Evolutionary conservation across 83 land plant genomes (phyloP).

Genomic region (Picea engelmannii): DNA sequence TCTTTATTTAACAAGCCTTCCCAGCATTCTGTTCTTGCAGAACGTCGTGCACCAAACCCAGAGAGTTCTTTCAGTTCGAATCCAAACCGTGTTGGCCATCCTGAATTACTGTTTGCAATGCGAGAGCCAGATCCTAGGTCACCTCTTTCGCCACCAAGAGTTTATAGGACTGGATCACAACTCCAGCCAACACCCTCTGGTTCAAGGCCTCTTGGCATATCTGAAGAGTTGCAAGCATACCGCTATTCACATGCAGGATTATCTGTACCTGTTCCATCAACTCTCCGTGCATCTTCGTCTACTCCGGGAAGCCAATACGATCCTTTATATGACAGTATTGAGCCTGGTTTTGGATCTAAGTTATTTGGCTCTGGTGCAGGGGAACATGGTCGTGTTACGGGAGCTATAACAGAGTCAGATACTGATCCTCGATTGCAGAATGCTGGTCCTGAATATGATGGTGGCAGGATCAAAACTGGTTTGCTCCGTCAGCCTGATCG

Average conservation of each 20-base stretch:
- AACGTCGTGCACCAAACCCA: not conserved
- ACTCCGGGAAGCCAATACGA: conserved; percentile 50
- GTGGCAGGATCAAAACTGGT: conserved; percentile 8
- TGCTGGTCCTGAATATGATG: conserved; percentile 14
- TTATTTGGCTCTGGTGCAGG: conserved; percentile 1
- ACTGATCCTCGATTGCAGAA: conserved; percentile 20
- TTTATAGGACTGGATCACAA: conserved; percentile 4
- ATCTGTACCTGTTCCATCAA: conserved; percentile 48
- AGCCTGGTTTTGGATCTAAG: conserved; percentile 28
- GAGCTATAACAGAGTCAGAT: conserved; percentile 15
- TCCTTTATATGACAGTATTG: conserved; percentile 58
- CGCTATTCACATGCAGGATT: conserved; percentile 37
- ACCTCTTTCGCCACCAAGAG: not conserved
- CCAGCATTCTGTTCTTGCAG: not conserved
- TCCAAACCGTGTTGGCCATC: not conserved
- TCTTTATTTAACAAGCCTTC: not conserved
- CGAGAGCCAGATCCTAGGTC: not conserved
- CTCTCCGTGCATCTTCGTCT: conserved; percentile 16
- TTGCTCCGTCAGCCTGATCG: not conserved
- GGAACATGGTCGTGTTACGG: not conserved
- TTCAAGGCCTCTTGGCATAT: not conserved
- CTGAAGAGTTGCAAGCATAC: conserved; percentile 14
- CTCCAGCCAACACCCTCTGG: not conserved
- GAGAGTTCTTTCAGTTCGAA: not conserved
- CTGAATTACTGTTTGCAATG: not conserved